Evolutionary conservation across 108 stramenopile genomes (phyloP).

Genomic region (Hondaea fermentalgiana): DNA sequence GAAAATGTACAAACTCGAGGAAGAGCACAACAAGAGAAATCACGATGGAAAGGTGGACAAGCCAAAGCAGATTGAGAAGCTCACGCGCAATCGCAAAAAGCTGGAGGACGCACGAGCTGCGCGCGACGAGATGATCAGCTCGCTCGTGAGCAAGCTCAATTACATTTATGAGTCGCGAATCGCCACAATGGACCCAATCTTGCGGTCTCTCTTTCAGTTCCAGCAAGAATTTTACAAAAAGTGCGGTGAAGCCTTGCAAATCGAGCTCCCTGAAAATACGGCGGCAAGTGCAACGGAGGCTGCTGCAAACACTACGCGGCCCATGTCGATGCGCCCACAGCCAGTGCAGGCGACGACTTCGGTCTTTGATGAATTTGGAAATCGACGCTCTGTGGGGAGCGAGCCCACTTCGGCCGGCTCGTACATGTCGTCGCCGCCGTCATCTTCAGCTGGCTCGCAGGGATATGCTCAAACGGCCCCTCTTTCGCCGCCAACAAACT

Average conservation of each 20-base stretch:
- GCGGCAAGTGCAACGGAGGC: background rate
- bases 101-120: background rate
- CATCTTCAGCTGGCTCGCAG: too few species aligned
- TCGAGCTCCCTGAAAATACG: background rate
- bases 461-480: too few species aligned
- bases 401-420: background rate
- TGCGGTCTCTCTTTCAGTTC: background rate
- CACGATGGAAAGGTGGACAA: background rate
- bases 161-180: background rate
- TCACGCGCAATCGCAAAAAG: background rate
- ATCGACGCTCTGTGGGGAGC: background rate
- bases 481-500: too few species aligned
- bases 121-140: background rate
- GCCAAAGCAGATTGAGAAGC: background rate
- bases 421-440: too few species aligned
- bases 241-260: background rate
- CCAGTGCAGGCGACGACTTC: background rate
- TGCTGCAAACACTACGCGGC: background rate
- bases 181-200: background rate
- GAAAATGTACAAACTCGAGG: background rate
- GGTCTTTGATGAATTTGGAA: background rate
- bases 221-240: background rate
- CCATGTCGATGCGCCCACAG: background rate
- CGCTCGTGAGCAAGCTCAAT: background rate
- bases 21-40: background rate